These are phyloP conservation scores for Helminthosporium solani DNA, from an alignment of 2,329 filamentous ascomycete species.

Conservation along the genomic window DNA sequence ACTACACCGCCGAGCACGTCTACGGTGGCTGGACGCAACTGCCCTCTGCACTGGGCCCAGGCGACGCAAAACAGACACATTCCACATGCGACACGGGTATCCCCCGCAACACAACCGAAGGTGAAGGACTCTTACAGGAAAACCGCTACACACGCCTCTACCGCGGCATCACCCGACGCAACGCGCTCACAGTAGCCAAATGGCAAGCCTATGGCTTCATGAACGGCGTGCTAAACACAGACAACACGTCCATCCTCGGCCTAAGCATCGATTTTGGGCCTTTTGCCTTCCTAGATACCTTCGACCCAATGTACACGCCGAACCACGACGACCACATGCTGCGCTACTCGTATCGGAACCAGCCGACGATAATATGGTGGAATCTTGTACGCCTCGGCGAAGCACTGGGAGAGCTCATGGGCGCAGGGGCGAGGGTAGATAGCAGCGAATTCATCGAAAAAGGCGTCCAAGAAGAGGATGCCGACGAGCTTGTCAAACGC, in stretches of 20 bases:
- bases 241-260: slow-evolving; percentile 90
- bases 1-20: slow-evolving; percentile 84
- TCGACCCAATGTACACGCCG: slow-evolving; percentile 90
- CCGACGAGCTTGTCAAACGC: slow-evolving; percentile 69
- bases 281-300: slow-evolving; percentile 97
- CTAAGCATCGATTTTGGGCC: slow-evolving; percentile 93
- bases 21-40: slow-evolving; percentile 85
- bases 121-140: slow-evolving; percentile 66
- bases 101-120: slow-evolving; percentile 62
- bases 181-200: slow-evolving; percentile 81
- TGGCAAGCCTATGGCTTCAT: slow-evolving; percentile 99
- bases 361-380: slow-evolving; percentile 98
- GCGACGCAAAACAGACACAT: slow-evolving; percentile 52
- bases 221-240: slow-evolving; percentile 96
- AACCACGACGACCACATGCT: slow-evolving; percentile 92
- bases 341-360: slow-evolving; percentile 89
- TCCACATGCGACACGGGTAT: slow-evolving; percentile 51
- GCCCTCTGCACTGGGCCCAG: slow-evolving; percentile 56
- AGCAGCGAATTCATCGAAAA: slow-evolving; percentile 67
- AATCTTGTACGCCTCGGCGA: slow-evolving; percentile 92
- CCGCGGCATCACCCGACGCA: slow-evolving; percentile 80
- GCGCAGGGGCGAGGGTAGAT: slow-evolving; percentile 72
- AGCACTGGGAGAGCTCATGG: slow-evolving; percentile 82
- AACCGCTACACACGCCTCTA: slow-evolving; percentile 88
- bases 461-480: slow-evolving; percentile 70